These are phyloP conservation scores for Stygiomarasmius scandens DNA, from an alignment of 1,284 basidiomycete genomes.

Conservation along the genomic window DNA sequence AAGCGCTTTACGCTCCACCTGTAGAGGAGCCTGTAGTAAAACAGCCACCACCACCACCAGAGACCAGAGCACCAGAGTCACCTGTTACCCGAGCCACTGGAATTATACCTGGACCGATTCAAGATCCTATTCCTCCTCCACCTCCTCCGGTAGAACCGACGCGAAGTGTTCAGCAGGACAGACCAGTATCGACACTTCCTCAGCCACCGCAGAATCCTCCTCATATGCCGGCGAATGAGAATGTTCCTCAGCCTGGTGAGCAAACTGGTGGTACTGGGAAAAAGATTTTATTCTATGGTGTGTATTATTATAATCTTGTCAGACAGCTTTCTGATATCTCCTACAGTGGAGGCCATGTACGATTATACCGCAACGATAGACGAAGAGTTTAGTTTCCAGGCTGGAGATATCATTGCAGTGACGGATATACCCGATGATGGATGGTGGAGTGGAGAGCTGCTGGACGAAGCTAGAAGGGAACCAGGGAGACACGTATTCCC, in stretches of 20 bases:
- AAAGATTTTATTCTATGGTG: slow-evolving; percentile 75
- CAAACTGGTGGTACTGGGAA: slow-evolving; percentile 42
- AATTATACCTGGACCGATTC: background rate
- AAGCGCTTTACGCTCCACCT: slow-evolving; percentile 1
- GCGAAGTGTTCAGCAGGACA: background rate
- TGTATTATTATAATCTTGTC: slow-evolving; percentile 22
- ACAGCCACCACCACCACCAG: background rate
- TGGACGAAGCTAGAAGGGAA: slow-evolving; percentile 74
- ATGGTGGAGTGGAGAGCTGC: slow-evolving; percentile 81
- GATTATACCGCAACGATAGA: slow-evolving; percentile 81
- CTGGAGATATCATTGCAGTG: slow-evolving; percentile 84
- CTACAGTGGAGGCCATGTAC: slow-evolving; percentile 80
- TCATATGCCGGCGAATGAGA: background rate
- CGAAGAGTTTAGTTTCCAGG: slow-evolving; percentile 84
- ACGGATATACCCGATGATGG: slow-evolving; percentile 84
- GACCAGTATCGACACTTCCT: slow-evolving; percentile 10
- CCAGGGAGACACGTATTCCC: slow-evolving; percentile 80
- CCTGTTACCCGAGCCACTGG: background rate
- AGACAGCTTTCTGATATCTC: background rate
- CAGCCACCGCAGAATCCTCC: slow-evolving; percentile 6
- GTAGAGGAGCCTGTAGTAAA: background rate
- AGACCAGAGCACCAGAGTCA: background rate
- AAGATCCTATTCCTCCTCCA: background rate
- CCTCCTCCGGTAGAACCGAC: background rate
- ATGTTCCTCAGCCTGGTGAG: slow-evolving; percentile 32